phyloP scores from a whole-genome alignment of 2,329 filamentous ascomycete species.

The Zasmidium cellare region DNA sequence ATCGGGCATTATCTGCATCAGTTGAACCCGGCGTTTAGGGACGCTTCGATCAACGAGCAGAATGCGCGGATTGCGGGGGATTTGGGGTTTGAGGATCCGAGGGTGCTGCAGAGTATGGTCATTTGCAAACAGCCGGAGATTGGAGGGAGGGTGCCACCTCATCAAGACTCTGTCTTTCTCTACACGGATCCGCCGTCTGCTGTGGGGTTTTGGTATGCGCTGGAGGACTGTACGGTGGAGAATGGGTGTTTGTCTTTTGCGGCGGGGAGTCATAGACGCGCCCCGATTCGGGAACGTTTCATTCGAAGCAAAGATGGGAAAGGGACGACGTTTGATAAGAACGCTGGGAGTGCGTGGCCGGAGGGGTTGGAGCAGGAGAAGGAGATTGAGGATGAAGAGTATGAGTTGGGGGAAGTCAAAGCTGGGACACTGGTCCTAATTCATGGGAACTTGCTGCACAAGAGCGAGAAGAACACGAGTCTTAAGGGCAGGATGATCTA shows the following conservation, averaged over 20 bases:
- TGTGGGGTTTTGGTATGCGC: slow-evolving; percentile 95
- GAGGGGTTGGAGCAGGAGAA: slow-evolving; percentile 34
- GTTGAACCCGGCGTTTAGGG: slow-evolving; percentile 49
- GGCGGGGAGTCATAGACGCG: slow-evolving; percentile 75
- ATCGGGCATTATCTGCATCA: slow-evolving; percentile 54
- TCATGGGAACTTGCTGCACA: slow-evolving; percentile 92
- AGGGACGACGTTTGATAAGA: slow-evolving; percentile 57
- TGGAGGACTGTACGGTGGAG: slow-evolving; percentile 82
- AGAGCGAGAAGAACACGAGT: slow-evolving; percentile 91
- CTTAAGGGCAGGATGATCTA: slow-evolving; percentile 89
- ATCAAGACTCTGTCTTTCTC: slow-evolving; percentile 90
- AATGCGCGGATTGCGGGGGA: slow-evolving; percentile 67
- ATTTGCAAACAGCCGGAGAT: slow-evolving; percentile 99
- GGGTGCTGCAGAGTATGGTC: slow-evolving; percentile 89
- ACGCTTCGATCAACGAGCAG: slow-evolving; percentile 52
- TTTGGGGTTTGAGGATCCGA: slow-evolving; percentile 74
- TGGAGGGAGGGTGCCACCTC: slow-evolving; percentile 83
- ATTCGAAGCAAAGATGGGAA: slow-evolving; percentile 67
- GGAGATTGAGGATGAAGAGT: slow-evolving; percentile 51
- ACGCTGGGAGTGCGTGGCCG: slow-evolving; percentile 54
- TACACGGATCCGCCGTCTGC: slow-evolving; percentile 88
- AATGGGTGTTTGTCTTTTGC: slow-evolving; percentile 91
- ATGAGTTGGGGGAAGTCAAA: slow-evolving; percentile 83
- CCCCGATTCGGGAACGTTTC: slow-evolving; percentile 70
- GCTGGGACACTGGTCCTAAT: slow-evolving; percentile 89